A percentile compares a stretch with the other conserved stretches of the same genome.
phyloP scores from a whole-genome alignment of 1,284 basidiomycete genomes.

The Cystobasidium sp. region DNA sequence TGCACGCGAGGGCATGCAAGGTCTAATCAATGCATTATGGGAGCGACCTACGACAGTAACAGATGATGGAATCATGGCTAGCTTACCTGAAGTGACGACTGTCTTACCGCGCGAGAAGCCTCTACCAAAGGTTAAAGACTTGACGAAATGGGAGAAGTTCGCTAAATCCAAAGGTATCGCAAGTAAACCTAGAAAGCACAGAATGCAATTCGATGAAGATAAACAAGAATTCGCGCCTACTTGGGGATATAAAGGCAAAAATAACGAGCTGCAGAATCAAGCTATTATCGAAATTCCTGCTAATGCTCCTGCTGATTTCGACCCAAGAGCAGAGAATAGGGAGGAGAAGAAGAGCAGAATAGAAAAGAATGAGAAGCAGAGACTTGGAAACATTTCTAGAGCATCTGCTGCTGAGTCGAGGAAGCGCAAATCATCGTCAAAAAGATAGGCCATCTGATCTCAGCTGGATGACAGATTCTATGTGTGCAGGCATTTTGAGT shows the following conservation, averaged over 20 bases:
- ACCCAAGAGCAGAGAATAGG: conserved; percentile 77
- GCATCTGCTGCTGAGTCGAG: conserved; percentile 21
- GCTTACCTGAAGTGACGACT: conserved; percentile 76
- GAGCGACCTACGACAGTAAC: conserved; percentile 76
- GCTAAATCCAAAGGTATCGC: conserved; percentile 93
- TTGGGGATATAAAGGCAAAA: conserved; percentile 91
- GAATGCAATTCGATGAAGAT: conserved; percentile 92
- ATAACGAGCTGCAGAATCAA: conserved; percentile 77
- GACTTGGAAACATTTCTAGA: conserved; percentile 65
- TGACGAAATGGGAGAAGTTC: conserved; percentile 96
- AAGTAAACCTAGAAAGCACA: conserved; percentile 72
- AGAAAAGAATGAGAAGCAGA: conserved; percentile 83
- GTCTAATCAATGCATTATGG: conserved; percentile 79
- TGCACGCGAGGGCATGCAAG: conserved; percentile 84
- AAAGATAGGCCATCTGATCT: not conserved
- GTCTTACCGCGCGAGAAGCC: conserved; percentile 87
- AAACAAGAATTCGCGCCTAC: conserved; percentile 87
- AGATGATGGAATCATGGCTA: conserved; percentile 80
- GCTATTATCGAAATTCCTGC: conserved; percentile 89
- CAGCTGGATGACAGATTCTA: not conserved
- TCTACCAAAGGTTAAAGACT: conserved; percentile 82
- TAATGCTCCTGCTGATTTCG: conserved; percentile 69
- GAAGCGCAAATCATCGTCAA: conserved; percentile 23
- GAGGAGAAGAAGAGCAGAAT: conserved; percentile 77
- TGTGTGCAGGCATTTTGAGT: not conserved